Conservation (phyloP, 73 alveolate genomes). For the Paramecium primaurelia region DNA sequence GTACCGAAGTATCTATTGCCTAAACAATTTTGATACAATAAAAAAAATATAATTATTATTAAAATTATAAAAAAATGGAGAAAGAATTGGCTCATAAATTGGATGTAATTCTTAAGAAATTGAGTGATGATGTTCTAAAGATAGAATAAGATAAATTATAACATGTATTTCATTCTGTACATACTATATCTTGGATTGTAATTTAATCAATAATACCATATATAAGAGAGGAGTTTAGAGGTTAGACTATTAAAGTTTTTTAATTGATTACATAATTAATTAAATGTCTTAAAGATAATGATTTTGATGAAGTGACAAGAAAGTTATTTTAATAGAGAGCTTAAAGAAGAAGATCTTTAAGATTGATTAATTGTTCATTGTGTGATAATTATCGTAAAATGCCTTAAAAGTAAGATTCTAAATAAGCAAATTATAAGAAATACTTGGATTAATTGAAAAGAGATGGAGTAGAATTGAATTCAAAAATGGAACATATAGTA, state of each 20-base stretch:
- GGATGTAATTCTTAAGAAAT: not conserved
- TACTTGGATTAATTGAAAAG: slow-evolving; percentile 10
- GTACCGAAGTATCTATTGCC: not conserved
- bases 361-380: not conserved
- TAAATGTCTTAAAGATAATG: not conserved
- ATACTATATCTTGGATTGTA: slow-evolving; percentile 35
- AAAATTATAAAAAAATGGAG: not conserved
- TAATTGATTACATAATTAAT: not conserved
- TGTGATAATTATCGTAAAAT: slow-evolving; percentile 25
- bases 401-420: not conserved
- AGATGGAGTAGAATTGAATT: slow-evolving; percentile 8
- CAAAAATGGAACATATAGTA: not conserved
- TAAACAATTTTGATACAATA: not conserved
- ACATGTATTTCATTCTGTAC: slow-evolving; percentile 43
- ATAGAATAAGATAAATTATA: not conserved
- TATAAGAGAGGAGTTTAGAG: not conserved
- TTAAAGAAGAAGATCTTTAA: slow-evolving; percentile 38
- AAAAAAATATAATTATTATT: not conserved
- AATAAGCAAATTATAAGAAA: not conserved
- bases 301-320: slow-evolving; percentile 4
- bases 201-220: slow-evolving; percentile 29
- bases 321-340: not conserved
- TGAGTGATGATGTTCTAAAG: not conserved
- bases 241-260: not conserved
- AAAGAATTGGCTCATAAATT: slow-evolving; percentile 11